Evolutionary conservation across 2,329 filamentous ascomycete genomes (phyloP), one percentile per base, ranked within the genome.

Genomic region (Aspergillus sp.): DNA sequence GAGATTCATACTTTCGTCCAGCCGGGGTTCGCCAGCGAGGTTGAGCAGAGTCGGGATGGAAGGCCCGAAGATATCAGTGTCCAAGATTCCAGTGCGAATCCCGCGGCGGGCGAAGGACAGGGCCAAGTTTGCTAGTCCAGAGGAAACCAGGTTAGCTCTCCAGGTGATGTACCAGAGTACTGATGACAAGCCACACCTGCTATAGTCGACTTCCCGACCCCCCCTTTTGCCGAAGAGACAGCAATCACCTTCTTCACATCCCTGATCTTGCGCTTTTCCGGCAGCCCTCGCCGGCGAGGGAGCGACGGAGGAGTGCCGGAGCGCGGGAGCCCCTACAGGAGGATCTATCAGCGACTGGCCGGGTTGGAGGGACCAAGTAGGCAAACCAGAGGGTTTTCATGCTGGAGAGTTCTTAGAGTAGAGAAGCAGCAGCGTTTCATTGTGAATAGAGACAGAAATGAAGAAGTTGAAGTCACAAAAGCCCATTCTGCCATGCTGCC

Each of bases 131-230:
- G 69, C 71, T 71, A 20, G n/a, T n/a, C n/a, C n/a, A n/a, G n/a
- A n/a, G n/a, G 14, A 26, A 5, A 8, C 3, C 5, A 1, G 17
- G 20, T 14, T 13, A 10, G 15, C 14, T 29, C 6, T 15, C 26
- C n/a, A 13, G n/a, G 6, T 15, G 10, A 17, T n/a, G 27, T 16
- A 17, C n/a, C 6, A 20, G 8, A 13, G n/a, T n/a, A 10, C 19
- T 29, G 11, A 3, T 29, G 11, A 22, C 19, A 22, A 22, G 22
- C 58, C 61, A 32, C 51, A 84, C 84, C 82, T 37, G 89, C 80
- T 27, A 96, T 78, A 5, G 91, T 98, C 47, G 86, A 94, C 57
- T 98, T 98, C 1, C 91, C 91, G 1, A 98, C 91, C n/a, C 91
- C 91, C 2, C 91, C 91, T 55, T 98, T 98, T 10, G 91, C 91